Base-by-base conservation (phyloP, 176 grass and related monocot species). In the Zizania latifolia region DNA sequence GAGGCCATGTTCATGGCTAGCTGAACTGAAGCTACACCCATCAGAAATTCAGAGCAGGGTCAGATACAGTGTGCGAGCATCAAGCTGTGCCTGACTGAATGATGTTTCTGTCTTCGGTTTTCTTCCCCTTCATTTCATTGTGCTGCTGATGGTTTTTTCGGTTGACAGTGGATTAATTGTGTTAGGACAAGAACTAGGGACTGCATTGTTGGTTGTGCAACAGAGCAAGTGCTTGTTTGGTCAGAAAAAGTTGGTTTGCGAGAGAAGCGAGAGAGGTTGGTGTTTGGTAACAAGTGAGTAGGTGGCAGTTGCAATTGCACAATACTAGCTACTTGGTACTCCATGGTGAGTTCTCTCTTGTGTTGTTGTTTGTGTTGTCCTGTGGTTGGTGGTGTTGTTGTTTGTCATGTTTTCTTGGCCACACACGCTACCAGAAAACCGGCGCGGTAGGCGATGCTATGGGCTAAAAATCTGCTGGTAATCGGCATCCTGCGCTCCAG, bases 41-140 rank as follows among this genome's bases (percentile, higher is more conserved):
- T 51, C 19, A 9, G 46, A 21, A 10, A 38, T 4, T 38, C 10
- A 38, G 4, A 9, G 8, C 8, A 38, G 36, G 62, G 77, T 80
- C 43, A 88, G 82, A 65, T 86, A 75, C 68, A 72, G 60, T 68
- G 78, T 86, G 67, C 87, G 82, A 26, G 82, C 53, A 88, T 92
- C 8, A 86, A 88, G 36, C 68, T 71, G 84, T 85, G 82, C 58
- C 84, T 86, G 33, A 86, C 53, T 35, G 78, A 68, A 54, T 79
- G 72, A 80, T 79, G n/a, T n/a, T n/a, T n/a, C n/a, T n/a, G n/a
- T n/a, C n/a, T n/a, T n/a, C n/a, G n/a, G n/a, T n/a, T n/a, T n/a
- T n/a, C n/a, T n/a, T n/a, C n/a, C n/a, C n/a, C n/a, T n/a, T n/a
- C n/a, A n/a, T n/a, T n/a, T n/a, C n/a, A n/a, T n/a, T n/a, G n/a